Evolutionary conservation across 2,329 filamentous ascomycete genomes (phyloP).

Genomic region (Hypoxylon sp.): DNA sequence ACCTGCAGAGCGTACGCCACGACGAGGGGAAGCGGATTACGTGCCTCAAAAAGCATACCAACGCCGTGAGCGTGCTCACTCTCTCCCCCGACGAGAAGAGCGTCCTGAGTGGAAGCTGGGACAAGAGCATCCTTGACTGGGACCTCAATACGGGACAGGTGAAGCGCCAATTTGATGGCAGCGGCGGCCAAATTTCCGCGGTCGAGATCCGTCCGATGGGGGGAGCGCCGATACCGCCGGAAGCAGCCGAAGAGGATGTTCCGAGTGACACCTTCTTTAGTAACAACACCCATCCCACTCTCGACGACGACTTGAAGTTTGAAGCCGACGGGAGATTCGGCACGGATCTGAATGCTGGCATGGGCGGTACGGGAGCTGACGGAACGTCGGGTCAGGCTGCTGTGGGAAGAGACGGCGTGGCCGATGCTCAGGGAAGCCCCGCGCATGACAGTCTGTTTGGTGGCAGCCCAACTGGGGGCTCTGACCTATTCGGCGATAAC

Average conservation of each 20-base stretch:
- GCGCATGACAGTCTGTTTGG: constrained; percentile 85
- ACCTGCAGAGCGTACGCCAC: constrained; percentile 91
- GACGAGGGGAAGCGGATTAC: constrained; percentile 93
- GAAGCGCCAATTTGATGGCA: constrained; percentile 80
- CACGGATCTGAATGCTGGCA: constrained; percentile 46
- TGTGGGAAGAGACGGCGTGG: constrained; percentile 56
- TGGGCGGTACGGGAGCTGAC: constrained; percentile 52
- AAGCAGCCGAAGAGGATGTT: constrained; percentile 68
- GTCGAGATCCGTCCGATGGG: constrained; percentile 87
- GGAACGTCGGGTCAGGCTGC: constrained; percentile 49
- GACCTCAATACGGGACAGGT: constrained; percentile 88
- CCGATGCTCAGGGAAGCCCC: constrained; percentile 73
- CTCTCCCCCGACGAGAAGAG: constrained; percentile 87
- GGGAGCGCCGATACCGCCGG: constrained; percentile 78
- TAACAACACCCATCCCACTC: constrained; percentile 74
- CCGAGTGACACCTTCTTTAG: constrained; percentile 78
- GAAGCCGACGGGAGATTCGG: constrained; percentile 54
- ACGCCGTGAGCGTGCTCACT: constrained; percentile 88
- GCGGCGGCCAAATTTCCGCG: constrained; percentile 84
- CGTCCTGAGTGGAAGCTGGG: constrained; percentile 94
- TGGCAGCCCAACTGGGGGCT: constrained; percentile 78
- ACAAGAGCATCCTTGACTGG: constrained; percentile 95
- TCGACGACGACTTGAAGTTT: constrained; percentile 63
- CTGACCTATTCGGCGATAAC: constrained; percentile 84
- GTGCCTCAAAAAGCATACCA: constrained; percentile 84